A percentile compares a stretch with the other conserved stretches of the same genome.
Conservation (phyloP, 2,329 filamentous ascomycete genomes). For the Aspergillus melleus region DNA sequence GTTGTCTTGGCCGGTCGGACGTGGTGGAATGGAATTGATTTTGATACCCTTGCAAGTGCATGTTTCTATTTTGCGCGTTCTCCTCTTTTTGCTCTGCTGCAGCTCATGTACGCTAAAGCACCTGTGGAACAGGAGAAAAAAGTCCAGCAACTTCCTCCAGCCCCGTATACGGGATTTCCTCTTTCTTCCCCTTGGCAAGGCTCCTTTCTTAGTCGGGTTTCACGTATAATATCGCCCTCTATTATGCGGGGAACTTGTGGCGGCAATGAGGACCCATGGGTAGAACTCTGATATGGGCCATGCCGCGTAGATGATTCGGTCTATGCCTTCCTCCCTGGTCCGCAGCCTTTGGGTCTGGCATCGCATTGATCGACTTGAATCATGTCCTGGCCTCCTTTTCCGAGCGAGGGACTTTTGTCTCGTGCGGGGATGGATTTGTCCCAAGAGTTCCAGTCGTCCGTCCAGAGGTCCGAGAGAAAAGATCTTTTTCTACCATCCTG, state of each 20-base stretch:
- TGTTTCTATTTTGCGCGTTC: neutral
- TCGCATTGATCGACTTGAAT: neutral
- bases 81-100: neutral
- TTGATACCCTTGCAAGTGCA: neutral
- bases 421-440: neutral
- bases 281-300: neutral
- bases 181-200: neutral
- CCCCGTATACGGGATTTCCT: neutral
- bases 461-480: neutral
- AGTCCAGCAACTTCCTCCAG: neutral
- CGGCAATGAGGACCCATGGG: neutral
- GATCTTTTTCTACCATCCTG: neutral
- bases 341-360: neutral
- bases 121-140: neutral
- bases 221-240: neutral
- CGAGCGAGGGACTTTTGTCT: neutral
- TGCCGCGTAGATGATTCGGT: neutral
- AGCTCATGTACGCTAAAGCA: neutral
- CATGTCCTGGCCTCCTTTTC: neutral
- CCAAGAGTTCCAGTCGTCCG: no score
- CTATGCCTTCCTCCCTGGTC: neutral
- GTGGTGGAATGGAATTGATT: neutral
- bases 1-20: neutral
- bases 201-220: neutral
- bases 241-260: neutral